Base-by-base conservation (phyloP, 2,329 filamentous ascomycete species). In the Penicillium aurantiogriseum region DNA sequence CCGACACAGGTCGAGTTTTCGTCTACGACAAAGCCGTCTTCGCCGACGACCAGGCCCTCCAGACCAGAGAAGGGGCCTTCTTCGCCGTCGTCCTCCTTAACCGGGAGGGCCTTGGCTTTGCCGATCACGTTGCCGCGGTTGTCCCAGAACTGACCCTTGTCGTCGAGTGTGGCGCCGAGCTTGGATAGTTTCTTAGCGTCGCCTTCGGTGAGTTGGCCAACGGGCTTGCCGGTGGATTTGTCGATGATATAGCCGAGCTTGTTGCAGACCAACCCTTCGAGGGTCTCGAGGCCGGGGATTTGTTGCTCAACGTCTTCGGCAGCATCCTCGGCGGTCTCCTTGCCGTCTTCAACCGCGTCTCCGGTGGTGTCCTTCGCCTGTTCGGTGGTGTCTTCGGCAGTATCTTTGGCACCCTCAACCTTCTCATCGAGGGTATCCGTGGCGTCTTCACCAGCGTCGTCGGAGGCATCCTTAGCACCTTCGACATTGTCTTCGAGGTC, bases 81-180 rank as follows among this genome's bases (percentile, higher is more conserved):
- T 4, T 71, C 66, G 15, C 74, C 73, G 0, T 64, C 45, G 15
- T 69, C 63, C 0, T 78, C 76, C 54, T 76, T 71, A 17, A 73
- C 54, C 4, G 75, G 71, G 3, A 77, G 64, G 0, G 75, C 72
- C 59, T 83, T 78, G 60, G 86, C 83, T 61, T 82, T 82, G 40
- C 85, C 86, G 60, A 88, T 80, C 61, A 88, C 79, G 43, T 86
- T 85, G 44, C 85, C 85, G 45, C 84, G 81, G 69, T 81, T 84
- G 69, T 87, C 85, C 67, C 87, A 79, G 55, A 88, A 83, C 66
- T 88, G 85, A 21, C 85, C 85, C 71, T 86, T 79, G 58, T 80
- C 81, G 62, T 88, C 86, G 25, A 75, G 70, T 17, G 66, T 63
- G 21, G 63, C 67, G 10, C 76, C 76, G 21, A 73, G 61, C 46